Evolutionary conservation across 768 basidiomycete genomes (phyloP), one percentile per base, ranked within the genome.

Genomic region (Cyclocybe aegerita): DNA sequence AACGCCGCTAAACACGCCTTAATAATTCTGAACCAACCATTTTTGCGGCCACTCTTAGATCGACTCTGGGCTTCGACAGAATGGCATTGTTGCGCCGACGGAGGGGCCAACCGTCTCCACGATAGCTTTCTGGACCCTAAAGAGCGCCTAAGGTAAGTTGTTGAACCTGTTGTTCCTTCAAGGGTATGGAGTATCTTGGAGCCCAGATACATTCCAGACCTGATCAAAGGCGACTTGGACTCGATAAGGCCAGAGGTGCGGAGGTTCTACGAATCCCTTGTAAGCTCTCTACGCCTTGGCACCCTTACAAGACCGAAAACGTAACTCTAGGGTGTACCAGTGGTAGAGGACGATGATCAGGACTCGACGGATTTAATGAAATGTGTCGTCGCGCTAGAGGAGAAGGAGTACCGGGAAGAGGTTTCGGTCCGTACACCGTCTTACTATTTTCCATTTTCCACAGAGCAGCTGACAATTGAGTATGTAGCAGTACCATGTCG

Each of bases 351-450:
- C 60, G 56, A 70, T 0, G 82, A 88, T 62, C 86, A 93, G 63
- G 68, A 92, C 62, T 80, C 92, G n/a, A 98, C 96, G 0, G 97
- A 99, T 65, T 77, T 99, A 50, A 93, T 91, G 88, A 99, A 99
- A 69, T 98, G 94, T 60, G 69, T 98, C 2, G 40, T 58, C 5
- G 76, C 83, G 4, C 62, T 98, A 3, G 65, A 80, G 42, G 79
- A 80, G 46, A 76, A 73, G 50, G 91, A 94, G 59, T 51, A 58
- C 12, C 54, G 57, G 1, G 72, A 76, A 40, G 65, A 65, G 7
- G 61, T 57, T 46, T 54, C 70, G 56, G 83, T 81, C 43, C 42
- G 68, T 63, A 14, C 10, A 23, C 23, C 5, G 23, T 23, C 5
- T 5, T 23, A 23, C 23, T 32, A 15, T n/a, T 43, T 41, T 48